Evolutionary conservation across 495 filamentous ascomycete genomes (phyloP), one percentile per base, ranked within the genome.

Genomic region (Clavariopsis aquatica): DNA sequence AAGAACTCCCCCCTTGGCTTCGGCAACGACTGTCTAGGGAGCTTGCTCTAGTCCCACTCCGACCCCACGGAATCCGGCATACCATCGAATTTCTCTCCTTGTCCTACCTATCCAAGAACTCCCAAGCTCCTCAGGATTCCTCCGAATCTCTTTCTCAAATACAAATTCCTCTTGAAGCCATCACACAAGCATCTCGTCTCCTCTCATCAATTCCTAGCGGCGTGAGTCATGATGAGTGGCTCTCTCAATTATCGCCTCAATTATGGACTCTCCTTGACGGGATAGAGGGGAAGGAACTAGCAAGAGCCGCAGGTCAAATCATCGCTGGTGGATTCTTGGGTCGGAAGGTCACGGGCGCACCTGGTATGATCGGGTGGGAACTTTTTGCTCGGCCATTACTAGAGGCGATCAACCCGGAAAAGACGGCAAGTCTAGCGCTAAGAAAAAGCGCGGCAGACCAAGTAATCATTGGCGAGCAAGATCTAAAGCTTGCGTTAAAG

Each of bases 261-360:
- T 78, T 94, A 13, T 74, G 89, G 20, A 68, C 72, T 31, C 78
- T 93, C 15, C 80, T 94, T 22, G 87, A 91, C 68, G 87, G 87
- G 0, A 76, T 79, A 28, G 83, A 85, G 27, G 84, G 84, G 8
- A 79, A 75, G 4, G 89, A 91, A 69, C 75, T 93, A 63, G 80
- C 75, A 59, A 87, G 81, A 65, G 86, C 82, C 6, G 87, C 86
- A 3, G 83, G 87, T 0, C 90, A 90, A 71, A 82, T 90, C 46
- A 87, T 92, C 57, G 89, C 87, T 0, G 87, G 85, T 69, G 88
- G 89, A 0, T 85, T 93, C 20, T 71, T 94, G 51, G 84, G 85
- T 0, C 85, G 85, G 57, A 86, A 83, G 53, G 74, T 80, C 26
- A 84, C 82, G 68, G 89, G 90, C 7, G 87, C 87, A 24, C 86